Base-by-base conservation (phyloP, 2,329 filamentous ascomycete species). In the Xylariaceae sp. region DNA sequence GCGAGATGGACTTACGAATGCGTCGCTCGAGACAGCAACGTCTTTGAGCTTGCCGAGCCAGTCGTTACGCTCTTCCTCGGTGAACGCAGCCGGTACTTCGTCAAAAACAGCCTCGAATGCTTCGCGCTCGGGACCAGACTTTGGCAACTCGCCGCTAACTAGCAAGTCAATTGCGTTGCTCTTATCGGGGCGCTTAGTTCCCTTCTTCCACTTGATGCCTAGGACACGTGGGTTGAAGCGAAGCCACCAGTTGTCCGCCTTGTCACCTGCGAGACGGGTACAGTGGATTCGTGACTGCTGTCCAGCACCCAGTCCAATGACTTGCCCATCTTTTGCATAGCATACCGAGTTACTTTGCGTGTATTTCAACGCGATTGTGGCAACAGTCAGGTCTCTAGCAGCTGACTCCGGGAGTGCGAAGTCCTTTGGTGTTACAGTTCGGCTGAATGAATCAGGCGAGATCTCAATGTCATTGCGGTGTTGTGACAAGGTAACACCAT, bases 201-300 rank as follows among this genome's bases (percentile, higher is more conserved):
- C 93, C 79, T 94, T 93, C 83, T 96, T 97, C 91, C 92, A 99
- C 79, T 93, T 90, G 72, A 99, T 88, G 69, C 79, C 81, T 43
- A 97, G 82, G 10, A 94, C 90, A 47, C 91, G 88, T 64, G 91
- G 87, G 79, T 97, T 90, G 85, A 97, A 97, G 68, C 94, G 89
- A 81, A 99, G 89, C 94, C 93, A 99, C 93, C 93, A 97, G 81
- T 96, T 97, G 76, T 99, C 94, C 42, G 92, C 91, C 82, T 99
- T 99, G 80, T 97, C 93, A 56, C 94, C 94, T 9, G 94, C 94
- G 45, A 99, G 85, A 62, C 94, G 88, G 35, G 94, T 99, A 84
- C 94, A 99, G 82, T 99, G 94, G 66, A 99, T 99, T 64, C 94
- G 89, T 58, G 91, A 96, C 78, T 99, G 94, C 76, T 99, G 94